phyloP scores from a whole-genome alignment of 1,284 basidiomycete genomes.

The Prillingera fragicola region DNA sequence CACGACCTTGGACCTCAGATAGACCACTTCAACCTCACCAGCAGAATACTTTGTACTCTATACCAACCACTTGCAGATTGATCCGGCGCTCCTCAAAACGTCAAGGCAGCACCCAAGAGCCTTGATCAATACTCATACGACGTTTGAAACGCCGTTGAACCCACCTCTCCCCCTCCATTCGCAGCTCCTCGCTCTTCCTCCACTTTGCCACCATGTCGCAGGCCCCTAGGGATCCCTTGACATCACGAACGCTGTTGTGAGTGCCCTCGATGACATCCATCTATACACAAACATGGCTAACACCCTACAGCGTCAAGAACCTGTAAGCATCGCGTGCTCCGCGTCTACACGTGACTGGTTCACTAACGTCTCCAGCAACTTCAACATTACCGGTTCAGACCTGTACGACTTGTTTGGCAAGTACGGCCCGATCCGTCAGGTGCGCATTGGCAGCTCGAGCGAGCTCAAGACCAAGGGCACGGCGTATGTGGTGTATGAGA shows the following conservation, averaged over 20 bases:
- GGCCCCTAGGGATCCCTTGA: conserved; percentile 31
- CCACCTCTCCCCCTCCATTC: neutral
- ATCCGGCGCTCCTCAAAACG: no score
- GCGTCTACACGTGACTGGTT: neutral
- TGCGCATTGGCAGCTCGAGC: conserved; percentile 82
- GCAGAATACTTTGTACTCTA: no score
- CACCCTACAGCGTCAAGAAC: conserved; percentile 41
- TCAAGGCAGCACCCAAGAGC: no score
- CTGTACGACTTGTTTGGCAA: conserved; percentile 96
- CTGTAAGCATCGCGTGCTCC: conserved; percentile 29
- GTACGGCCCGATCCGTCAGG: conserved; percentile 93
- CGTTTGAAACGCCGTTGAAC: no score
- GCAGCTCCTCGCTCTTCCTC: neutral
- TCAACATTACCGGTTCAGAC: conserved; percentile 83
- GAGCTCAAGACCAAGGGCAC: conserved; percentile 83
- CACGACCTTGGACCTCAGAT: no score
- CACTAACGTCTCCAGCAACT: conserved; percentile 56
- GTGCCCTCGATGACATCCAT: conserved; percentile 12
- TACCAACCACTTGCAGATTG: no score
- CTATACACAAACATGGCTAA: conserved; percentile 5
- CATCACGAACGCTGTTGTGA: conserved; percentile 45
- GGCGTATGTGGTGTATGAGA: conserved; percentile 70
- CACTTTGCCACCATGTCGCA: conserved; percentile 22
- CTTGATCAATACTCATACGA: no score
- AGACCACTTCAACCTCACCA: no score